Evolutionary conservation across 2,329 filamentous ascomycete species (phyloP), one percentile per base, ranked within the genome.

Genomic region (Fusarium mundagurra): DNA sequence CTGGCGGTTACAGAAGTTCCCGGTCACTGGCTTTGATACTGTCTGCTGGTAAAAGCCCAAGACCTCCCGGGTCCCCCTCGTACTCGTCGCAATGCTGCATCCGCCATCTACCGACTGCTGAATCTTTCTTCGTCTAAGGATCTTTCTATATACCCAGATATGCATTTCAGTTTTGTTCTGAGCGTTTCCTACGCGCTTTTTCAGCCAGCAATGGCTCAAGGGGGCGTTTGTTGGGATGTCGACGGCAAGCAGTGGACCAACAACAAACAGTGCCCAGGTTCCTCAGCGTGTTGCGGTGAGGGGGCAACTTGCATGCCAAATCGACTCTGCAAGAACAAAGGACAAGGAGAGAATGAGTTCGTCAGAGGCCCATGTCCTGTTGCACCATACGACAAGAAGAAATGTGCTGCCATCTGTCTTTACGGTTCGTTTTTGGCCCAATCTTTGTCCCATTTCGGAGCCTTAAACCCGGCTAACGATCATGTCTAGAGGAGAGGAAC

Each of bases 351-450:
- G 33, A 61, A 62, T 6, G 65, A 68, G 14, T 75, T 70, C 20
- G 58, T 76, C 8, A 65, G 74, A 57, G 73, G 71, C 0, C 74
- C 74, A 3, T 76, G 71, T 45, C 71, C 73, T 17, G 54, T 75
- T 20, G 62, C 62, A 16, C 67, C 73, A 0, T 74, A 70, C 6
- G 54, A 70, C 18, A 67, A 45, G 18, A 65, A 44, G 14, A 70
- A 72, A 6, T 74, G 69, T 22, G 69, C 71, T 5, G 54, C 60
- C 3, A 73, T 73, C 6, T 74, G 64, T 24, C 47, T 76, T 17
- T 72, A 69, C 11, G 64, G 64, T 74, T 38, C 61, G 71, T 58
- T 16, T 11, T 9, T 10, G 2, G 9, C 34, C 8, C 12, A 0
- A 6, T 22, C n/a, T 4, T 16, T 38, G 8, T 17, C 17, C 8